Conservation (phyloP, 257 asterid genomes). For the Verbena officinalis region DNA sequence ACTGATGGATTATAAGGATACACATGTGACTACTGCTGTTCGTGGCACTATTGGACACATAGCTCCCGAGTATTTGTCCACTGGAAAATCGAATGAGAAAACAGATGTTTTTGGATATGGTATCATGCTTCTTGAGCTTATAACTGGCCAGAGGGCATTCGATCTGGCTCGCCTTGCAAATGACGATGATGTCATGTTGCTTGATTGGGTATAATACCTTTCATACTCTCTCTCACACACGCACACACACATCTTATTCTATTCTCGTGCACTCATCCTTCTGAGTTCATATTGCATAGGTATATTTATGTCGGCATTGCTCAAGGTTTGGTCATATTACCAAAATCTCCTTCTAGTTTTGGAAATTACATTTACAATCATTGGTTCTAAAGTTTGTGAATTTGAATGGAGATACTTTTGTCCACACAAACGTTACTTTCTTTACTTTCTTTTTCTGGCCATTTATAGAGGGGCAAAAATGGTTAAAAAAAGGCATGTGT, state of each 20-base stretch:
- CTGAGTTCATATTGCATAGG: too few relatives aligned
- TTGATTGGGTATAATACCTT: constrained; percentile 47
- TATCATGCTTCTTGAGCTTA: constrained; percentile 62
- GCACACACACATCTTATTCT: not conserved
- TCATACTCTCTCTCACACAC: not conserved
- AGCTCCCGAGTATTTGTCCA: constrained; percentile 57
- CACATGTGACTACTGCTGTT: constrained; percentile 60
- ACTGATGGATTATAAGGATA: constrained; percentile 62
- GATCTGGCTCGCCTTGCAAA: constrained; percentile 65
- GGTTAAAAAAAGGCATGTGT: too few relatives aligned
- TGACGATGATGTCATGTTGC: constrained; percentile 63
- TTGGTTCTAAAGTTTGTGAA: too few relatives aligned
- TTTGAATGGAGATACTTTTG: too few relatives aligned
- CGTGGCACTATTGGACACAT: constrained; percentile 61
- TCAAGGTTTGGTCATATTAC: too few relatives aligned
- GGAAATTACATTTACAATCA: too few relatives aligned
- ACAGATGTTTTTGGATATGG: constrained; percentile 61
- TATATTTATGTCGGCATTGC: too few relatives aligned
- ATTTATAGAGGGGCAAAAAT: too few relatives aligned
- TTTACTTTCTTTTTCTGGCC: too few relatives aligned
- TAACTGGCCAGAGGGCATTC: constrained; percentile 61
- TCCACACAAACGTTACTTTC: too few relatives aligned
- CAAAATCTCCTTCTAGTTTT: too few relatives aligned
- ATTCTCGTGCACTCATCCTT: not conserved
- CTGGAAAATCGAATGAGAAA: constrained; percentile 59